Conservation (phyloP, 495 filamentous ascomycete genomes). For the Penicillium lividum region DNA sequence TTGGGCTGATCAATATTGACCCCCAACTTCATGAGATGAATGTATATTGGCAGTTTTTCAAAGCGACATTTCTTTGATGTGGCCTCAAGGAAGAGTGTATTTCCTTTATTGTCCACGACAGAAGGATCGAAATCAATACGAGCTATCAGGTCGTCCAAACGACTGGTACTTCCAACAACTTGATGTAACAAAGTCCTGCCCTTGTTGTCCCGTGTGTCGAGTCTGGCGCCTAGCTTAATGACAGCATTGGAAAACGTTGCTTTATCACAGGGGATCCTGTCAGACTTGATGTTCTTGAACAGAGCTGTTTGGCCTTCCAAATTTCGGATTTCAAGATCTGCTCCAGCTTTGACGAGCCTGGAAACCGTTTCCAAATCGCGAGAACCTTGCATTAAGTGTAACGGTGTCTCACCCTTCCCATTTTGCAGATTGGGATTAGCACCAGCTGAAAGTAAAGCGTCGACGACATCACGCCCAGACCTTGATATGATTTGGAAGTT, state of each 20-base stretch:
- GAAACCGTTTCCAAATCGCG: not conserved
- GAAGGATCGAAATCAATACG: not conserved
- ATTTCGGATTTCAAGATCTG: slow-evolving; percentile 21
- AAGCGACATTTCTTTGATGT: not conserved
- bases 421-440: slow-evolving; percentile 23
- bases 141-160: not conserved
- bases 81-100: not conserved
- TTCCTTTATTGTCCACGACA: not conserved
- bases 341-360: slow-evolving; percentile 21
- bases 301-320: slow-evolving; percentile 17
- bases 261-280: not conserved
- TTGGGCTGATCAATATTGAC: not conserved
- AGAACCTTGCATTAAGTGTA: slow-evolving; percentile 3
- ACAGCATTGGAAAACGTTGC: slow-evolving; percentile 3
- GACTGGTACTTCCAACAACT: not conserved
- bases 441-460: slow-evolving; percentile 17
- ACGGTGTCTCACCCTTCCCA: slow-evolving; percentile 14
- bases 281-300: slow-evolving; percentile 6
- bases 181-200: slow-evolving; percentile 22
- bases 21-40: not conserved
- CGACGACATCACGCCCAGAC: not conserved
- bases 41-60: not conserved
- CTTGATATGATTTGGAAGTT: too few relatives aligned
- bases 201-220: slow-evolving; percentile 22
- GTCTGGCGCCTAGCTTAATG: slow-evolving; percentile 12